These are phyloP conservation scores for Hanseniaspora vineae DNA, from an alignment of 805 yeast species.

Conservation along the genomic window DNA sequence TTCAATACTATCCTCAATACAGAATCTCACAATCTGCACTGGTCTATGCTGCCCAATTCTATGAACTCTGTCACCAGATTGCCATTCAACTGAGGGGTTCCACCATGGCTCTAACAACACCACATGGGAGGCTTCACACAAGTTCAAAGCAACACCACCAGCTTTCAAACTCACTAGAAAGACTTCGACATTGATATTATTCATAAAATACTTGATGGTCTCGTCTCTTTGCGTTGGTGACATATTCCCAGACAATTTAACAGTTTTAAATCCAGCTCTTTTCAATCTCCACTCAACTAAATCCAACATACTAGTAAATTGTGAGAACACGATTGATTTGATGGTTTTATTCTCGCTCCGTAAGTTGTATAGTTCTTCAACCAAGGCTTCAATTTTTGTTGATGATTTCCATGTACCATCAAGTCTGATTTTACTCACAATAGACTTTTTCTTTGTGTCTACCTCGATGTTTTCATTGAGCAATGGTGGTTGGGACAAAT, in stretches of 20 bases:
- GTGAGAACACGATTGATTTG: constrained; percentile 93
- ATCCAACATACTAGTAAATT: constrained; percentile 93
- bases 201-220: constrained; percentile 85
- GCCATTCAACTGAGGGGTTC: constrained; percentile 99
- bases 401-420: constrained; percentile 87
- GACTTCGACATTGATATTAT: constrained; percentile 82
- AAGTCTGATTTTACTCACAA: constrained; percentile 79
- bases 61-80: constrained; percentile 94
- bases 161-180: constrained; percentile 92
- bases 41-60: constrained; percentile 95
- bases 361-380: constrained; percentile 79
- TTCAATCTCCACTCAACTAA: constrained; percentile 90
- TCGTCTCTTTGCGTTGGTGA: constrained; percentile 90
- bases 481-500: constrained; percentile 63
- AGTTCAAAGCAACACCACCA: constrained; percentile 94
- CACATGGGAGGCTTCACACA: constrained; percentile 95
- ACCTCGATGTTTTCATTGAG: constrained; percentile 30
- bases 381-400: constrained; percentile 91
- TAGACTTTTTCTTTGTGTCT: constrained; percentile 40
- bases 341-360: constrained; percentile 81
- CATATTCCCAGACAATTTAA: constrained; percentile 92
- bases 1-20: constrained; percentile 94
- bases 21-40: constrained; percentile 79
- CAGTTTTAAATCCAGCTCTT: constrained; percentile 91
- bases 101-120: constrained; percentile 98